These are phyloP conservation scores for Leccinellum albellum DNA, from an alignment of 768 basidiomycete species.

Conservation along the genomic window DNA sequence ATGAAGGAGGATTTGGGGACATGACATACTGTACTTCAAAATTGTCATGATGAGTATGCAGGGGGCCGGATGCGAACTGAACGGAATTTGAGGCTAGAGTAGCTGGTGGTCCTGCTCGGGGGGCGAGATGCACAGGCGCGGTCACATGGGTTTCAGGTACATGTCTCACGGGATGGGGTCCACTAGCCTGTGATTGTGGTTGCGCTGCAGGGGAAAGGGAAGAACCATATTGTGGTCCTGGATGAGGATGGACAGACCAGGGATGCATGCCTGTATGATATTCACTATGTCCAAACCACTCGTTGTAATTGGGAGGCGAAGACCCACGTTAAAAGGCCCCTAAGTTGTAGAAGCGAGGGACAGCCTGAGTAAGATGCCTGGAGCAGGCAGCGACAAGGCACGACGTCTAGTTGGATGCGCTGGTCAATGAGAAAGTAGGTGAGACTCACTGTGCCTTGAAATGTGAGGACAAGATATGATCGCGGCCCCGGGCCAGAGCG, in stretches of 20 bases:
- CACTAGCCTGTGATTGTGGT: conserved; percentile 5
- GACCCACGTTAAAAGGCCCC: not conserved
- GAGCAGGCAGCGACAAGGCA: not conserved
- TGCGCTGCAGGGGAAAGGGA: not conserved
- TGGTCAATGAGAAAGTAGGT: not conserved
- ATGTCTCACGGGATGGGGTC: not conserved
- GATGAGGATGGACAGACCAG: not conserved
- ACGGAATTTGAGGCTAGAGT: conserved; percentile 24
- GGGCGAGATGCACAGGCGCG: not conserved
- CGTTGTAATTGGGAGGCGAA: not conserved
- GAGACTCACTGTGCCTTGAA: not conserved
- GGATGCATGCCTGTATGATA: not conserved
- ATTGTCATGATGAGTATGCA: conserved; percentile 33
- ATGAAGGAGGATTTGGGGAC: conserved; percentile 36
- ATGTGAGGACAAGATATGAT: not conserved
- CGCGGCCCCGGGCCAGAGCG: not conserved
- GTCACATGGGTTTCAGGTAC: not conserved
- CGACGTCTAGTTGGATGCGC: not conserved
- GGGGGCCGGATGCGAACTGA: conserved; percentile 23
- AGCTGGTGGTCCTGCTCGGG: conserved; percentile 2
- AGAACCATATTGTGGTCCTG: not conserved
- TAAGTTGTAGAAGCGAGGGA: not conserved
- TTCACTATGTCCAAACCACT: conserved; percentile 1
- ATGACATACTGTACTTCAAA: conserved; percentile 48
- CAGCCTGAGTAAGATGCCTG: not conserved